Evolutionary conservation across 1,139 yeast genomes (phyloP), one percentile per base, ranked within the genome.

Genomic region (Yamadazyma oceani): DNA sequence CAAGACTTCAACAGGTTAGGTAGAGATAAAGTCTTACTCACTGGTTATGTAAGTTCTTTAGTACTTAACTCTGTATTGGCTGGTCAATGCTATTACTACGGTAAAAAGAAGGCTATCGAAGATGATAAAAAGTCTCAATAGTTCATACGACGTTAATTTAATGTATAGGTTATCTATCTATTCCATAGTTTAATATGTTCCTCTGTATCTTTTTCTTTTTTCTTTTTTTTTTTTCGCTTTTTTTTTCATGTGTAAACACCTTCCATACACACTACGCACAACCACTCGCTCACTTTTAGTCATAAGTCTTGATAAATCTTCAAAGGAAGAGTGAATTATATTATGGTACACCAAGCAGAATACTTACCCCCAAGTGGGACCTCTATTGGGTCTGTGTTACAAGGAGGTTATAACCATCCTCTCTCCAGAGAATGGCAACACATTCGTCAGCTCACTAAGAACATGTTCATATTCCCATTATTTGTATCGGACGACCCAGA

Each of bases 351-450:
- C 55, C 65, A 66, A 31, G 92, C 95, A n/a, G 81, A 82, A 55
- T 85, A 73, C 54, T 66, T 84, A 40, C 76, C 78, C 15, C 62
- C 69, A 1, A 66, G 73, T 17, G 79, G 78, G 22, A 77, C 92
- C 1, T 69, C 73, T 30, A 78, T 86, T 45, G 74, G 89, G n/a
- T 85, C 95, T 5, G 69, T 92, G 33, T 73, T 92, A 36, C 92
- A 92, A 46, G 96, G 97, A 42, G 97, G 98, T 3, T 92, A 90
- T 66, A 85, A 85, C 62, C 96, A 90, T 55, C 95, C 96, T 2
- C 70, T 92, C 40, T 59, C 90, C 15, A 77, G 98, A 51, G 83
- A 78, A 60, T 92, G 98, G 98, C 98, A 92, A 62, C 77, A 75
- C 49, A 89, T 83, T 54, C 77, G 90, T 51, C 94, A 82, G 57